Conservation (phyloP, 179 eudicot species). For the Beta corolliflora region DNA sequence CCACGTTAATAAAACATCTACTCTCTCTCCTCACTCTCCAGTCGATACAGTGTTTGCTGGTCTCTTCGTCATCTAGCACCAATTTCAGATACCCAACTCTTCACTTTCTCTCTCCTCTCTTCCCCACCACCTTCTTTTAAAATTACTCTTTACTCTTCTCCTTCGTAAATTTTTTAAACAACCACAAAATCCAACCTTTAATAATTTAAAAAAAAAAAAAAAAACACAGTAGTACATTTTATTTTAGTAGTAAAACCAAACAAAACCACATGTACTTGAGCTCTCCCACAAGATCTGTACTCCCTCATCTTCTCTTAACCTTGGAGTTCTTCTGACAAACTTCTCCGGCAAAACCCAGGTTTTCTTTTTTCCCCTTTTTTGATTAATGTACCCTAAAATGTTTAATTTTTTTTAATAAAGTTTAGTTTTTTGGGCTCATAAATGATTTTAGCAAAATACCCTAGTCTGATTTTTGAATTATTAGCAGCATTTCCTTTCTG, state of each 20-base stretch:
- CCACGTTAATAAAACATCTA: slow-evolving; percentile 10
- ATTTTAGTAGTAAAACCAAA: neutral
- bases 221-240: neutral
- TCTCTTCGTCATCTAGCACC: slow-evolving; percentile 10
- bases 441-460: slow-evolving; percentile 2
- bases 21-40: neutral
- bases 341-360: slow-evolving; percentile 16
- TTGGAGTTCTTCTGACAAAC: slow-evolving; percentile 7
- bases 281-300: slow-evolving; percentile 30
- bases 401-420: too few species aligned
- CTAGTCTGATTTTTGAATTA: neutral
- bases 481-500: slow-evolving; percentile 14
- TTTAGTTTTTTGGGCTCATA: neutral
- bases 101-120: neutral
- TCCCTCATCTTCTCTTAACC: neutral
- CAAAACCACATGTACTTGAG: slow-evolving; percentile 31
- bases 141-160: too few species aligned
- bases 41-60: neutral
- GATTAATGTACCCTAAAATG: neutral
- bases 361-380: neutral
- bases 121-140: too few species aligned
- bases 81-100: neutral
- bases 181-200: too few species aligned
- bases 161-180: too few species aligned
- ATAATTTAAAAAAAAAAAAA: neutral